phyloP scores from a whole-genome alignment of 1,284 basidiomycete species.

The Xanthoconium separans region DNA sequence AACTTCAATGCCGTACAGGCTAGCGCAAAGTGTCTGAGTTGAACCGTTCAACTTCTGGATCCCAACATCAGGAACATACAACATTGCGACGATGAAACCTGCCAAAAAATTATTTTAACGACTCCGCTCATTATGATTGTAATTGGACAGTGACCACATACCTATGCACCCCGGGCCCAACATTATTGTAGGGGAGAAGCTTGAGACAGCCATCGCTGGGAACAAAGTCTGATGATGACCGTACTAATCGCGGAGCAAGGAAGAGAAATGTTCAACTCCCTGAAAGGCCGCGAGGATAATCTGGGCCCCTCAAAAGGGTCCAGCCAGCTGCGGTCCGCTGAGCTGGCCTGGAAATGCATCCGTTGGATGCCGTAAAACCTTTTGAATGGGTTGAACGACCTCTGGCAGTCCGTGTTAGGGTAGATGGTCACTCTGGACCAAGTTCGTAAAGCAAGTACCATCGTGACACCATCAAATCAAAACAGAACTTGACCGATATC shows the following conservation, averaged over 20 bases:
- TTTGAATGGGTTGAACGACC: too few relatives aligned
- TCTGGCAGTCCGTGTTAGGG: too few relatives aligned
- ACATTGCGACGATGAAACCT: constrained; percentile 7
- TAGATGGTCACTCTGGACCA: too few relatives aligned
- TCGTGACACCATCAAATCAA: too few relatives aligned
- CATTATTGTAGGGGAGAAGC: background rate
- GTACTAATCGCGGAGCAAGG: background rate
- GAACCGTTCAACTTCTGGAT: background rate
- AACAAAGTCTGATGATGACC: background rate
- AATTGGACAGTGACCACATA: background rate
- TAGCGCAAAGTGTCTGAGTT: background rate
- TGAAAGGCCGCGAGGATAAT: background rate
- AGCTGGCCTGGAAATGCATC: too few relatives aligned
- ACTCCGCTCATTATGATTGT: background rate
- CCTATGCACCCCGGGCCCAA: constrained; percentile 9
- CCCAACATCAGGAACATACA: constrained; percentile 1
- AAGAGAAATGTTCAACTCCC: background rate
- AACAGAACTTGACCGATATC: too few relatives aligned
- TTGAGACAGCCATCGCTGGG: background rate
- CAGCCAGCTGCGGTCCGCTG: background rate
- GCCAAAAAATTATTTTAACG: background rate
- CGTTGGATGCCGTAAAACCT: too few relatives aligned
- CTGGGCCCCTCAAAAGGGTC: background rate
- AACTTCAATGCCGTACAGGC: constrained; percentile 12
- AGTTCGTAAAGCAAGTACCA: too few relatives aligned